Evolutionary conservation across 2,329 filamentous ascomycete genomes (phyloP), one percentile per base, ranked within the genome.

Genomic region (Verticillium nonalfalfae): DNA sequence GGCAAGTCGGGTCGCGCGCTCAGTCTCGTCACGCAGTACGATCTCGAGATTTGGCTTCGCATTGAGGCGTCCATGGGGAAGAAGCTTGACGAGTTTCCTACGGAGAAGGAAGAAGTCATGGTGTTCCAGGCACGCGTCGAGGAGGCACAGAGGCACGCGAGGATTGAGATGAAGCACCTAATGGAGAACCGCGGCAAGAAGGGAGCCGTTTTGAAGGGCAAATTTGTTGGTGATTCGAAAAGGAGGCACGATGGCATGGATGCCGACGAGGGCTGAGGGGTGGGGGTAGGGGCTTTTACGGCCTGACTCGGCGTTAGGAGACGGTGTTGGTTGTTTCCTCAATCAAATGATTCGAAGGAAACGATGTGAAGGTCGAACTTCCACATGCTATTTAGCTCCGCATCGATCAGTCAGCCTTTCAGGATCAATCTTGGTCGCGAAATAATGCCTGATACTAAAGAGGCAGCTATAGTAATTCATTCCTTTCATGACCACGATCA

Each of bases 61-160:
- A 96, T 96, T 58, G 93, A 97, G 74, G 85, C 86, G 6, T 91
- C 92, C 0, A 78, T 97, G 13, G 90, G 90, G 13, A 90, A 90
- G 77, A 87, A 93, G 75, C 78, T 96, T 60, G 74, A 81, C 0
- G 87, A 90, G 71, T 90, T 90, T 68, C 78, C 84, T 7, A 81
- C 85, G 0, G 85, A 88, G 57, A 91, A 92, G 77, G 91, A 95
- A 18, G 91, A 96, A 71, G 91, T 93, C 0, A 90, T 96, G 85
- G 82, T 93, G 0, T 89, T 96, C 74, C 87, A 87, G 67, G 79
- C 85, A 60, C 82, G 91, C 1, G 90, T 96, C 0, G 87, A 90
- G 61, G 91, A 96, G 73, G 93, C 93, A 0, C 92, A 97, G 73
- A 82, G 91, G 56, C 82, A 90, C 60, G 90, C 93, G 0, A 85